Evolutionary conservation across 352 stramenopile species (phyloP).

Genomic region (Phytophthora palmivora): DNA sequence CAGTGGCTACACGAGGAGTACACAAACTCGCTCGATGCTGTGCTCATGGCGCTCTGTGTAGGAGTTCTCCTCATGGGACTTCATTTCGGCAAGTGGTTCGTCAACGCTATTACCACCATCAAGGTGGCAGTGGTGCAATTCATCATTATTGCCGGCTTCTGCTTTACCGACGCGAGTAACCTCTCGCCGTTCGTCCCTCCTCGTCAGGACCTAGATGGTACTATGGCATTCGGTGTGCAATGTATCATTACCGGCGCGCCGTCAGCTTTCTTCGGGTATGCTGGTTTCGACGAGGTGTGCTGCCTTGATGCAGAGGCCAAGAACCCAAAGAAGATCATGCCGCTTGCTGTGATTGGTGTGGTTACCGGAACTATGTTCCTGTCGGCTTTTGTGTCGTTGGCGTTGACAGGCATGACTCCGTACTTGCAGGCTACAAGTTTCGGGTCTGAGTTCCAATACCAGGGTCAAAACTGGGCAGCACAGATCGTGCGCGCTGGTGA

Average conservation of each 20-base stretch:
- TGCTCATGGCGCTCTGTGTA: constrained; percentile 79
- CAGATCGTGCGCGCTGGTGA: constrained; percentile 35
- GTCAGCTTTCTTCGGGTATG: constrained; percentile 93
- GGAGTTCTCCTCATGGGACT: constrained; percentile 80
- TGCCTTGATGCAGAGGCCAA: constrained; percentile 87
- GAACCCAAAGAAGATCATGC: constrained; percentile 82
- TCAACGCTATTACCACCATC: constrained; percentile 88
- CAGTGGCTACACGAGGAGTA: constrained; percentile 67
- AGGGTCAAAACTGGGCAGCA: constrained; percentile 61
- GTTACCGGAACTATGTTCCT: constrained; percentile 80
- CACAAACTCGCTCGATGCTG: constrained; percentile 60
- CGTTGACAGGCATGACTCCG: constrained; percentile 83
- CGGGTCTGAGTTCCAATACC: constrained; percentile 51
- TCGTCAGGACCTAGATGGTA: constrained; percentile 31
- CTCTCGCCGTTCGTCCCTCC: constrained; percentile 85
- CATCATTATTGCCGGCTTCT: constrained; percentile 91
- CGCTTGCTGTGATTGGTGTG: constrained; percentile 83
- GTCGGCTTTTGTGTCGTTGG: constrained; percentile 77
- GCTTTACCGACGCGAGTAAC: constrained; percentile 84
- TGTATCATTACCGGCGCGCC: constrained; percentile 84
- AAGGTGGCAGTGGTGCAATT: constrained; percentile 90
- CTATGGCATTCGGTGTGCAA: constrained; percentile 45
- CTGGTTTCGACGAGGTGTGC: constrained; percentile 95
- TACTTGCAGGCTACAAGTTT: constrained; percentile 50
- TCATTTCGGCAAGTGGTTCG: constrained; percentile 89